Percentiles rank a stretch among this genome's conserved stretches.
phyloP scores from a whole-genome alignment of 768 basidiomycete species.

The Lepiota brunneoincarnata region DNA sequence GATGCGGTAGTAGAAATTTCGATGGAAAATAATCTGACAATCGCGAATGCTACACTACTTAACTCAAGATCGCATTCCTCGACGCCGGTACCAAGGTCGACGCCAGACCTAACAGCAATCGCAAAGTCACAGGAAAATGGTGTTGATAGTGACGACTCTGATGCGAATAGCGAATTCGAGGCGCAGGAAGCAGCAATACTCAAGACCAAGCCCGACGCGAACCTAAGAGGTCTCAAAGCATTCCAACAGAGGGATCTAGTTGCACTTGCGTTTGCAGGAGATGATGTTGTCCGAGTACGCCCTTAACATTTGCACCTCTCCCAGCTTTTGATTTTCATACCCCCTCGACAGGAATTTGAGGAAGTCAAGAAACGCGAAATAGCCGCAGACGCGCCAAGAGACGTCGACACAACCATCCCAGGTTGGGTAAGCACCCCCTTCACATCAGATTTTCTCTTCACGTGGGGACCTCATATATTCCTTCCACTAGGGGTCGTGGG shows the following conservation, averaged over 20 bases:
- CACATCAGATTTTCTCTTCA: neutral
- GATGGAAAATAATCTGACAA: conserved; percentile 45
- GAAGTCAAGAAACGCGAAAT: conserved; percentile 81
- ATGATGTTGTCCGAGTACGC: conserved; percentile 88
- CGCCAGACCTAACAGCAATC: conserved; percentile 23
- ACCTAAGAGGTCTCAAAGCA: conserved; percentile 53
- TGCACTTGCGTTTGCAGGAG: conserved; percentile 93
- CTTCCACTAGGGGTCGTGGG: conserved; percentile 79
- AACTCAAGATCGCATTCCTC: conserved; percentile 30
- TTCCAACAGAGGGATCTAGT: conserved; percentile 93
- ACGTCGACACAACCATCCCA: conserved; percentile 86
- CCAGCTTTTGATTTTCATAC: neutral
- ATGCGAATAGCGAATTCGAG: conserved; percentile 64
- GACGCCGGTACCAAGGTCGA: conserved; percentile 32
- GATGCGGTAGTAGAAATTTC: conserved; percentile 83
- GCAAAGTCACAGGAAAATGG: conserved; percentile 45
- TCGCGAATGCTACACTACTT: conserved; percentile 15
- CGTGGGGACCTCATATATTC: neutral
- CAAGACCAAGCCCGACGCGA: conserved; percentile 31
- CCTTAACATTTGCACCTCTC: neutral
- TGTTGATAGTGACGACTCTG: conserved; percentile 42
- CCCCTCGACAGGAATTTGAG: conserved; percentile 67
- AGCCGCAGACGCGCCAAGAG: conserved; percentile 81
- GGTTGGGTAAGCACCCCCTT: conserved; percentile 77
- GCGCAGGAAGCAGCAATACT: conserved; percentile 54